phyloP scores from a whole-genome alignment of 345 rosid genomes.

The Atalantia buxifolia region DNA sequence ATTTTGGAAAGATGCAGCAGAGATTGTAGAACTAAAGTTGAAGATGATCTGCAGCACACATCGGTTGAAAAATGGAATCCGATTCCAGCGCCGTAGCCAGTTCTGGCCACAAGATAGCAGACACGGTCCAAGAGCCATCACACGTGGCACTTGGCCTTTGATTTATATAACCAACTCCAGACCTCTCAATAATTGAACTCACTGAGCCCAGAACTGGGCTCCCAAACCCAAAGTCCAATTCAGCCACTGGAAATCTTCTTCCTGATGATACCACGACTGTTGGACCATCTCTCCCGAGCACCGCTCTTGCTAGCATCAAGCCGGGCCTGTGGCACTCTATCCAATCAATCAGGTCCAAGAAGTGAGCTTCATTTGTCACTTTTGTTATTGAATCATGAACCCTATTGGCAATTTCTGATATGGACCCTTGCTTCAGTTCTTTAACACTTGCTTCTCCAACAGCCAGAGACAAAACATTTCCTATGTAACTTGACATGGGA shows the following conservation, averaged over 20 bases:
- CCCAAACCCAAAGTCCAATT: constrained; percentile 79
- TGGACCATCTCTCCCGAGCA: constrained; percentile 72
- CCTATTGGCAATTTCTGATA: constrained; percentile 49
- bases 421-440: constrained; percentile 44
- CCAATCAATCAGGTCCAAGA: constrained; percentile 84
- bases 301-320: constrained; percentile 59
- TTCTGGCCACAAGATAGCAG: constrained; percentile 77
- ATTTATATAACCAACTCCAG: constrained; percentile 73
- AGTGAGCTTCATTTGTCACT: constrained; percentile 58
- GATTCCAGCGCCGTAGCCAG: constrained; percentile 65
- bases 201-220: constrained; percentile 62
- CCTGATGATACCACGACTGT: constrained; percentile 79
- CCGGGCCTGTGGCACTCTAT: constrained; percentile 84
- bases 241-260: constrained; percentile 61
- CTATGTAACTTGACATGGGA: constrained; percentile 59
- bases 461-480: constrained; percentile 71
- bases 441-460: constrained; percentile 54
- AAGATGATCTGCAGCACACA: constrained; percentile 47
- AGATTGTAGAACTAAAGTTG: constrained; percentile 18
- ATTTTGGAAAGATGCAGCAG: no score
- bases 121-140: constrained; percentile 79
- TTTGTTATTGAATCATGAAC: constrained; percentile 57
- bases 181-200: constrained; percentile 53
- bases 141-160: constrained; percentile 66
- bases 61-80: constrained; percentile 69